phyloP scores from a whole-genome alignment of 257 asterid species.

The Lavandula angustifolia region DNA sequence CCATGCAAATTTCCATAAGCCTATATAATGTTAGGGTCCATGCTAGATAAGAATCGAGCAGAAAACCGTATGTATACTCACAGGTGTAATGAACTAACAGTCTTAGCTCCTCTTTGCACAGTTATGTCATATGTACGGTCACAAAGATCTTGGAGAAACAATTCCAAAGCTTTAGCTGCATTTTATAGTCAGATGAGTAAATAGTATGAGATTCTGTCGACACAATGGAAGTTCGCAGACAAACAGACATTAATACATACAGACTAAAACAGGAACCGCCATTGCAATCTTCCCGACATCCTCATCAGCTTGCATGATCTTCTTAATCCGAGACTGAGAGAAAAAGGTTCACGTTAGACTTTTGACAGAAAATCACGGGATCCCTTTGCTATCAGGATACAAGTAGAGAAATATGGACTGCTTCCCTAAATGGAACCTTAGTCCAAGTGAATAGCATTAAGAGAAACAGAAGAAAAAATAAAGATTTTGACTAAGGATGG shows the following conservation, averaged over 20 bases:
- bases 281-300: constrained; percentile 97
- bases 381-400: neutral
- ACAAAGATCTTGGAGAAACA: constrained; percentile 96
- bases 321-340: constrained; percentile 83
- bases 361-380: constrained; percentile 6
- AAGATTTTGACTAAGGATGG: neutral
- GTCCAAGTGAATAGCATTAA: neutral
- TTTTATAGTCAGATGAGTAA: constrained; percentile 24
- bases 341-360: constrained; percentile 25
- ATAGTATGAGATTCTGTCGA: constrained; percentile 18
- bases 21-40: too few relatives aligned
- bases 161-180: constrained; percentile 96
- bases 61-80: constrained; percentile 38
- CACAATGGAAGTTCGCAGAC: neutral
- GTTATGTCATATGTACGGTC: constrained; percentile 96
- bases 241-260: constrained; percentile 46
- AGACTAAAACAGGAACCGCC: constrained; percentile 96
- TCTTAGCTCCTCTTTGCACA: constrained; percentile 90
- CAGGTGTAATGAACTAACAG: constrained; percentile 89
- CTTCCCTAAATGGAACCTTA: neutral
- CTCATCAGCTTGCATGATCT: constrained; percentile 97
- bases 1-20: too few relatives aligned
- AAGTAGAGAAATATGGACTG: neutral
- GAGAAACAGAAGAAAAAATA: neutral
- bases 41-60: too few relatives aligned